Evolutionary conservation across 192 early-diverging fungal genomes (phyloP), one percentile per base, ranked within the genome.

Genomic region (Gorgonomyces haynaldii): DNA sequence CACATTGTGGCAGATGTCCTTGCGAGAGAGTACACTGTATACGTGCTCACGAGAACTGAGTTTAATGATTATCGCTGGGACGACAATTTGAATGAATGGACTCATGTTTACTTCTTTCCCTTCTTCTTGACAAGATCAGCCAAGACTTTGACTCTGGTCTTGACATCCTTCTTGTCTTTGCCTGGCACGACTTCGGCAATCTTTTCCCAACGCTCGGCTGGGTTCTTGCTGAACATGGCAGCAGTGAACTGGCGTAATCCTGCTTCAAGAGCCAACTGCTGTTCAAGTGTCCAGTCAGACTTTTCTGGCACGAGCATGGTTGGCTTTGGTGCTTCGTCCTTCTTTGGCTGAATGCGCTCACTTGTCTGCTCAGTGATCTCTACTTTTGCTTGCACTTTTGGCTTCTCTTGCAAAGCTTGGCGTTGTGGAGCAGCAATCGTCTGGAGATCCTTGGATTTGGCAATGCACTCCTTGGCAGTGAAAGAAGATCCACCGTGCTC

Each of bases 121-220:
- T n/a, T n/a, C n/a, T n/a, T n/a, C n/a, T n/a, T n/a, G n/a, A n/a
- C n/a, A n/a, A n/a, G n/a, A n/a, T n/a, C n/a, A n/a, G n/a, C n/a
- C n/a, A n/a, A n/a, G n/a, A 62, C 59, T 57, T 73, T 73, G 27
- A 73, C 69, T 17, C 70, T 44, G 40, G 54, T 32, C 60, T 70
- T 70, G 35, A 73, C 53, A 3, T 73, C 70, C 53, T 73, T 73
- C 25, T 55, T 53, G 46, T 20, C 61, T 58, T 67, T 70, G 24
- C 70, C 70, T 2, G 24, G 22, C 27, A 73, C 38, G 37, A 61
- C 62, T 13, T 17, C 57, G n/a, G 71, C 67, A 56, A 74, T 71
- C 43, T 61, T 60, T 45, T 64, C 61, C 71, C 71, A 74, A 32
- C 71, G 61, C 37, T 74, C 69, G 22, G 55, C 50, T 3, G 71